A percentile compares a stretch with the other conserved stretches of the same genome.
Evolutionary conservation across 768 basidiomycete genomes (phyloP).

Genomic region (Suillus decipiens): DNA sequence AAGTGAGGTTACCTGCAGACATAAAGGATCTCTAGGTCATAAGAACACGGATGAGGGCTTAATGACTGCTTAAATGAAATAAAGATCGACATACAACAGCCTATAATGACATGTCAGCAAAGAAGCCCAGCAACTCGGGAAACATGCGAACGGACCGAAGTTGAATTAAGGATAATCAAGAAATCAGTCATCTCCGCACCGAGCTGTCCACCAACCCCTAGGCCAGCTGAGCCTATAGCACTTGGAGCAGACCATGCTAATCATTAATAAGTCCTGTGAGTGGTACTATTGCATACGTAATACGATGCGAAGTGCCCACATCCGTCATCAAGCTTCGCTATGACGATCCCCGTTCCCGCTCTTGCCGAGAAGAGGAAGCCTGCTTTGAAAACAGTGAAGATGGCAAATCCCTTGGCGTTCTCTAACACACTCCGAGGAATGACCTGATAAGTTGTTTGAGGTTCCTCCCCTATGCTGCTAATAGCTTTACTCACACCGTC

Average conservation of each 20-base stretch:
- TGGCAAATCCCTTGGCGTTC: slow-evolving; percentile 78
- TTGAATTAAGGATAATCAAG: slow-evolving; percentile 83
- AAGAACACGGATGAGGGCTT: slow-evolving; percentile 13
- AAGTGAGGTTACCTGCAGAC: slow-evolving; percentile 87
- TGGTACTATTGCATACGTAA: slow-evolving; percentile 1
- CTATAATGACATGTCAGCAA: slow-evolving; percentile 34
- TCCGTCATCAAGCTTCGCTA: slow-evolving; percentile 80
- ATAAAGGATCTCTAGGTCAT: slow-evolving; percentile 76
- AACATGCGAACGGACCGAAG: slow-evolving; percentile 46
- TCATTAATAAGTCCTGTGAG: slow-evolving; percentile 2
- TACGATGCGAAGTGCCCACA: slow-evolving; percentile 48
- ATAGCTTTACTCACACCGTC: slow-evolving; percentile 58
- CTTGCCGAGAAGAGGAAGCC: slow-evolving; percentile 71
- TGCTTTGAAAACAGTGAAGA: slow-evolving; percentile 83
- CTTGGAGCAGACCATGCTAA: slow-evolving; percentile 92
- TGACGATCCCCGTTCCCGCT: slow-evolving; percentile 85
- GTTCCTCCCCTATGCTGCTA: background rate
- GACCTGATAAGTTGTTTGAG: slow-evolving; percentile 36
- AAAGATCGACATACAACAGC: slow-evolving; percentile 54
- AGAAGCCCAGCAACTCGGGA: slow-evolving; percentile 6
- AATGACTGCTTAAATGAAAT: slow-evolving; percentile 1
- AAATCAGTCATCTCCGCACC: slow-evolving; percentile 93
- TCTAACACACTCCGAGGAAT: slow-evolving; percentile 58
- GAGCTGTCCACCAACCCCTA: slow-evolving; percentile 83
- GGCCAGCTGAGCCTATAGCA: slow-evolving; percentile 90